phyloP scores from a whole-genome alignment of 164 flowering plant species.

The Nelumbo lutea region DNA sequence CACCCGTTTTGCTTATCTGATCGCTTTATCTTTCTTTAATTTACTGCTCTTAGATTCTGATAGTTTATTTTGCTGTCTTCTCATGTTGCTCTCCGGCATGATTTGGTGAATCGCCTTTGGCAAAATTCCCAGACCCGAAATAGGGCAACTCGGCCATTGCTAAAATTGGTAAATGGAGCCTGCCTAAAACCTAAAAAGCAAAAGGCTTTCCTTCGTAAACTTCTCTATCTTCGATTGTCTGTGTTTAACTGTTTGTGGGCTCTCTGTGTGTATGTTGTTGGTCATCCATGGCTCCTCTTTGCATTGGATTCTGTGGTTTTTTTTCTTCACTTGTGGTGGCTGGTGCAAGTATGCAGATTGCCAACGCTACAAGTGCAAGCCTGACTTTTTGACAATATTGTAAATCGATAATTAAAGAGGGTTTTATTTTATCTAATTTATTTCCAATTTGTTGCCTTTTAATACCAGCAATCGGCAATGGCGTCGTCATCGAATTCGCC shows the following conservation, averaged over 20 bases:
- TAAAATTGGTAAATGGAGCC: neutral
- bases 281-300: neutral
- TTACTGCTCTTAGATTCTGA: neutral
- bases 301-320: neutral
- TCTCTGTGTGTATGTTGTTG: neutral
- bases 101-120: neutral
- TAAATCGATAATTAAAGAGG: too few relatives aligned
- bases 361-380: too few relatives aligned
- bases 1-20: neutral
- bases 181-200: neutral
- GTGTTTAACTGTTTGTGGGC: neutral
- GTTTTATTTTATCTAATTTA: neutral
- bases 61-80: neutral
- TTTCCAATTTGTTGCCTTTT: neutral
- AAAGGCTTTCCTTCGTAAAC: neutral
- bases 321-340: neutral
- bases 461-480: conserved; percentile 4
- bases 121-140: neutral
- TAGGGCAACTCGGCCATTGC: neutral
- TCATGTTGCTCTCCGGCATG: conserved; percentile 3
- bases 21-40: neutral
- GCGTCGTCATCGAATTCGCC: conserved; percentile 28
- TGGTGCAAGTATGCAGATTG: neutral
- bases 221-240: neutral
- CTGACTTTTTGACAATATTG: too few relatives aligned